These are phyloP conservation scores for Aspergillus incahuasiensis DNA, from an alignment of 495 filamentous ascomycete species.

Conservation along the genomic window DNA sequence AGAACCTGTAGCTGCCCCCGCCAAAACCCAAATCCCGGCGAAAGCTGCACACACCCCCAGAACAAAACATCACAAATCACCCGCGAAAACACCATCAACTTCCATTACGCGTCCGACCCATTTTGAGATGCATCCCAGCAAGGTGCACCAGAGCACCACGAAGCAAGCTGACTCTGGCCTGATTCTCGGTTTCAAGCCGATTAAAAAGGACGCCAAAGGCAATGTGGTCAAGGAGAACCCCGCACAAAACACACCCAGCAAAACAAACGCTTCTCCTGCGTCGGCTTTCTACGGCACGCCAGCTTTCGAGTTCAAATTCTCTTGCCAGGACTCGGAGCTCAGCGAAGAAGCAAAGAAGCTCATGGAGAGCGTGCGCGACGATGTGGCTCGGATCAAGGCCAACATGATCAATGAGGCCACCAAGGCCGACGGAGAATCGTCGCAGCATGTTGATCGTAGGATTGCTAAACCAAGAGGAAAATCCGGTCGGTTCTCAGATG, in stretches of 20 bases:
- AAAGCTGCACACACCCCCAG: conserved; percentile 12
- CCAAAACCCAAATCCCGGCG: conserved; percentile 8
- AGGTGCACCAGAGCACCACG: conserved; percentile 65
- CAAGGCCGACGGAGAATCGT: conserved; percentile 30
- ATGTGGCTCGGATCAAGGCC: conserved; percentile 63
- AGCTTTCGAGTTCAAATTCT: conserved; percentile 70
- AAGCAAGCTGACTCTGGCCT: conserved; percentile 62
- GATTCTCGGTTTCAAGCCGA: conserved; percentile 62
- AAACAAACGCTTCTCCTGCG: conserved; percentile 34
- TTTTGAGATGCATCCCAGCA: conserved; percentile 76
- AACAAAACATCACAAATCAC: conserved; percentile 7
- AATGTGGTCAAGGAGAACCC: conserved; percentile 30
- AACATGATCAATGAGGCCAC: conserved; percentile 54
- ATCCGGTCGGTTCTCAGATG: conserved; percentile 69
- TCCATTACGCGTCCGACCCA: conserved; percentile 43
- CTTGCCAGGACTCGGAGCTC: conserved; percentile 55
- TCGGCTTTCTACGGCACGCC: conserved; percentile 49
- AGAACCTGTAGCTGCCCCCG: conserved; percentile 18
- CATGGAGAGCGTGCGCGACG: conserved; percentile 69
- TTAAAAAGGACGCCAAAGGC: conserved; percentile 43
- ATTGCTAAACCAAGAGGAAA: conserved; percentile 77
- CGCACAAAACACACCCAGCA: conserved; percentile 40
- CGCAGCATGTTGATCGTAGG: conserved; percentile 52
- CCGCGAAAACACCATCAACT: conserved; percentile 49
- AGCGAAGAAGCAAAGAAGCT: conserved; percentile 69